A percentile compares a stretch with the other conserved stretches of the same genome.
These are phyloP conservation scores for Auricularia sp. DNA, from an alignment of 768 basidiomycete genomes.

Conservation along the genomic window DNA sequence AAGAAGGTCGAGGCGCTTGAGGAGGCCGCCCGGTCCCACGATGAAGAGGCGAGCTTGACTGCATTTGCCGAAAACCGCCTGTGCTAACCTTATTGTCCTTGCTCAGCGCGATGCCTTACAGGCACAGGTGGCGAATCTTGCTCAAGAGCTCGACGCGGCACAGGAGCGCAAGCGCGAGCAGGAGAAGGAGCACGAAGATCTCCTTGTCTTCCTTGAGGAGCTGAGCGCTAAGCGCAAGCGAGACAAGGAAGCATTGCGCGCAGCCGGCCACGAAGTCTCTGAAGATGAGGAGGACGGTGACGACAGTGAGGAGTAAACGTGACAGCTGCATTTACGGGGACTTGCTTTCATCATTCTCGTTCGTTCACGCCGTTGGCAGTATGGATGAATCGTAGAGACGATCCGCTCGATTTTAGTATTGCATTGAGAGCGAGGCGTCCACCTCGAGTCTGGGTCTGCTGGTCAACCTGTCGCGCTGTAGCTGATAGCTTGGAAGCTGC, in stretches of 20 bases:
- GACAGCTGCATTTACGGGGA: too few relatives aligned
- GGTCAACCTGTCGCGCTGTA: too few relatives aligned
- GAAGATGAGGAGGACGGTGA: slow-evolving; percentile 84
- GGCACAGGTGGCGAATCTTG: slow-evolving; percentile 36
- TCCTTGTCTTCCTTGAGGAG: slow-evolving; percentile 89
- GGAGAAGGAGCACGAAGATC: slow-evolving; percentile 94
- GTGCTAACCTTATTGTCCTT: background rate
- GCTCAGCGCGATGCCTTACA: slow-evolving; percentile 37
- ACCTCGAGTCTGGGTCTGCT: too few relatives aligned
- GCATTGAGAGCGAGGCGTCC: too few relatives aligned
- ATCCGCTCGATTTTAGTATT: too few relatives aligned
- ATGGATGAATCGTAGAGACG: too few relatives aligned
- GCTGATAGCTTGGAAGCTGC: too few relatives aligned
- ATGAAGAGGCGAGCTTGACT: background rate
- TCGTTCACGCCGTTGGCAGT: too few relatives aligned
- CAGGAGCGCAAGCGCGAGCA: slow-evolving; percentile 35
- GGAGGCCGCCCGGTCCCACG: background rate
- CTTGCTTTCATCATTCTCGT: too few relatives aligned
- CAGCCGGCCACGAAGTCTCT: slow-evolving; percentile 75
- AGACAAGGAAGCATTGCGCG: slow-evolving; percentile 72
- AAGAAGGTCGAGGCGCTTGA: slow-evolving; percentile 3
- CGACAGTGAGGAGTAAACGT: slow-evolving; percentile 28
- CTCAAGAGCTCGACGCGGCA: slow-evolving; percentile 31
- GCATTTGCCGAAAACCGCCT: slow-evolving; percentile 13
- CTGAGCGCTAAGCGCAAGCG: slow-evolving; percentile 71